phyloP scores from a whole-genome alignment of 176 grass and related monocot genomes.

The Bonia amplexicaulis region DNA sequence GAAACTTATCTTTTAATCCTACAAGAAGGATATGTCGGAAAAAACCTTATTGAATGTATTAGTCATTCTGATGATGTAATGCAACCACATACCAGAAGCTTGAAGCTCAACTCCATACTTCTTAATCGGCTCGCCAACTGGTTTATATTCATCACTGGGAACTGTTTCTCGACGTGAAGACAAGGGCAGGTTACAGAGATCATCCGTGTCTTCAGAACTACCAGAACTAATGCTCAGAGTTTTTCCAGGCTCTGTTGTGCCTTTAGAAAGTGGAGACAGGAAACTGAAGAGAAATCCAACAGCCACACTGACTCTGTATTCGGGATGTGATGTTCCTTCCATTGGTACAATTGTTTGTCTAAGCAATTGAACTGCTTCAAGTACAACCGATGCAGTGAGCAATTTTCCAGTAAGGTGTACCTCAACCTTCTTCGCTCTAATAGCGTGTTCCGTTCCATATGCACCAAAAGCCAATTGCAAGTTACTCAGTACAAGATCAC shows the following conservation, averaged over 20 bases:
- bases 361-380: conserved; percentile 48
- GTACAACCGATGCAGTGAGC: conserved; percentile 42
- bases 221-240: neutral
- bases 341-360: conserved; percentile 52
- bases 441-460: conserved; percentile 66
- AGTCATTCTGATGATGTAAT: neutral
- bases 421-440: conserved; percentile 68
- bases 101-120: conserved; percentile 70
- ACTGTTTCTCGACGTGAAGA: conserved; percentile 39
- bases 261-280: conserved; percentile 47
- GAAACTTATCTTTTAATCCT: neutral
- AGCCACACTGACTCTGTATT: conserved; percentile 68
- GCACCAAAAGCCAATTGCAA: conserved; percentile 66
- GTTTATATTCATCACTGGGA: conserved; percentile 37
- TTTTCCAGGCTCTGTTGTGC: conserved; percentile 33
- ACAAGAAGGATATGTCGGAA: neutral
- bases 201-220: conserved; percentile 18
- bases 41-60: neutral
- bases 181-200: conserved; percentile 10
- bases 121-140: conserved; percentile 66
- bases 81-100: conserved; percentile 58
- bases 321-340: conserved; percentile 53
- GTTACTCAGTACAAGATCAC: conserved; percentile 36
- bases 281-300: conserved; percentile 76
- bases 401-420: conserved; percentile 46